Evolutionary conservation across 1,139 yeast genomes (phyloP).

Genomic region (Entelexis paramagnoliae): DNA sequence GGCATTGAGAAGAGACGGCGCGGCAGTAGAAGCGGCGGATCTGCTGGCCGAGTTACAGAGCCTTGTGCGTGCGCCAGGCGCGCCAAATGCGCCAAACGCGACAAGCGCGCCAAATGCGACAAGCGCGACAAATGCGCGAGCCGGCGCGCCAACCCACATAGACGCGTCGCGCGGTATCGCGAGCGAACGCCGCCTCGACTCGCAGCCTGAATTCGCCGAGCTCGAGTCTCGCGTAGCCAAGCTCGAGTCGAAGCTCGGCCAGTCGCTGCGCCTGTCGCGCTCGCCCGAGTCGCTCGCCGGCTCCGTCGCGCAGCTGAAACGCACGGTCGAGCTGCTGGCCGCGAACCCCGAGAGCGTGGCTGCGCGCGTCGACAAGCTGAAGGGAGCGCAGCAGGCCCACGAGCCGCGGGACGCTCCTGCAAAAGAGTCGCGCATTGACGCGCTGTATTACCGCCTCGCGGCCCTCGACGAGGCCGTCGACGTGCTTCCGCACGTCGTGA

Average conservation of each 20-base stretch:
- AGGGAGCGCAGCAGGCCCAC: background rate
- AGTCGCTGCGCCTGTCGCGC: background rate
- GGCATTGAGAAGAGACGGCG: slow-evolving; percentile 4
- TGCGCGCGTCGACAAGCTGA: background rate
- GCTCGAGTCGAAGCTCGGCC: slow-evolving; percentile 8
- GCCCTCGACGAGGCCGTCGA: slow-evolving; percentile 3
- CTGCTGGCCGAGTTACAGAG: slow-evolving; percentile 8
- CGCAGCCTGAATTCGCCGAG: slow-evolving; percentile 7
- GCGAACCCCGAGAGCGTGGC: background rate
- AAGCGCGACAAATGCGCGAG: too few relatives aligned
- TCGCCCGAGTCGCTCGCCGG: background rate
- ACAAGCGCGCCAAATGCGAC: too few relatives aligned
- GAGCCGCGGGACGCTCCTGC: background rate
- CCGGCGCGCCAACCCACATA: too few relatives aligned
- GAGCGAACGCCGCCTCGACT: too few relatives aligned
- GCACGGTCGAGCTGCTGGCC: background rate
- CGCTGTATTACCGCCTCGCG: slow-evolving; percentile 7
- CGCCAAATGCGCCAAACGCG: too few relatives aligned
- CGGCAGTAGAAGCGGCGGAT: background rate
- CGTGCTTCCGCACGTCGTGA: slow-evolving; percentile 8
- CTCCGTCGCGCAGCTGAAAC: background rate
- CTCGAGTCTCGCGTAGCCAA: slow-evolving; percentile 11
- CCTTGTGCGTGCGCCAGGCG: too few relatives aligned
- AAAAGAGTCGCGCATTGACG: background rate
- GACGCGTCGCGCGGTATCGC: too few relatives aligned